These are phyloP conservation scores for Kernera saxatilis DNA, from an alignment of 345 rosid species.

Conservation along the genomic window DNA sequence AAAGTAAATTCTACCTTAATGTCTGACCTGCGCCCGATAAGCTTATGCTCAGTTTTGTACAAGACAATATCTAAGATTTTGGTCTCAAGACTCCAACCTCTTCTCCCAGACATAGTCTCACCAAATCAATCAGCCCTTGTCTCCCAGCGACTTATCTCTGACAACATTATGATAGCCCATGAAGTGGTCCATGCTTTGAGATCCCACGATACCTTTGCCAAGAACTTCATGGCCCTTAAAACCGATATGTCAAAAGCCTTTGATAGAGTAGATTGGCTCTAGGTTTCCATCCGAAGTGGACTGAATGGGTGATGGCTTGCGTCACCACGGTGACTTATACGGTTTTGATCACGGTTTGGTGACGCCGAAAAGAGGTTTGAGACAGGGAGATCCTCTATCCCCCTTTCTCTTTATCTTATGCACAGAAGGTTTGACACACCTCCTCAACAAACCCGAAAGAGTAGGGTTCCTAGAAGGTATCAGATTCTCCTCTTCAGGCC, in stretches of 20 bases:
- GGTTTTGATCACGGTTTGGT: neutral
- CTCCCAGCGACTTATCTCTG: fast-evolving
- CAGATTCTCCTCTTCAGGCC: neutral
- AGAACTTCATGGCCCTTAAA: neutral
- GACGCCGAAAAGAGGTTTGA: neutral
- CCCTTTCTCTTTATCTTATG: neutral
- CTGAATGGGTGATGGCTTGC: neutral
- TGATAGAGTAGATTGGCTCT: neutral
- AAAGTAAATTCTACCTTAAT: too few relatives aligned
- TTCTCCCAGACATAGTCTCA: neutral
- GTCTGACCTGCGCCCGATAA: too few relatives aligned
- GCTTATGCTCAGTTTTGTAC: too few relatives aligned
- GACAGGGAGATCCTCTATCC: neutral
- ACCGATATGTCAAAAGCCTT: neutral
- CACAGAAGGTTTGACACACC: neutral
- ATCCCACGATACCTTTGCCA: neutral
- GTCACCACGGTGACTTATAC: neutral
- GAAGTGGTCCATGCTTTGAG: neutral
- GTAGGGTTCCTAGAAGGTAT: fast-evolving
- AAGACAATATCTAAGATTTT: too few relatives aligned
- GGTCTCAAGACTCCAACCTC: too few relatives aligned
- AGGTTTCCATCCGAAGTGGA: fast-evolving
- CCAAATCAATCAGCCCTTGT: neutral
- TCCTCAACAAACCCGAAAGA: fast-evolving
- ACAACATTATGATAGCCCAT: neutral